Conservation (phyloP, 176 grass and related monocot species). For the Eragrostis nindensis region DNA sequence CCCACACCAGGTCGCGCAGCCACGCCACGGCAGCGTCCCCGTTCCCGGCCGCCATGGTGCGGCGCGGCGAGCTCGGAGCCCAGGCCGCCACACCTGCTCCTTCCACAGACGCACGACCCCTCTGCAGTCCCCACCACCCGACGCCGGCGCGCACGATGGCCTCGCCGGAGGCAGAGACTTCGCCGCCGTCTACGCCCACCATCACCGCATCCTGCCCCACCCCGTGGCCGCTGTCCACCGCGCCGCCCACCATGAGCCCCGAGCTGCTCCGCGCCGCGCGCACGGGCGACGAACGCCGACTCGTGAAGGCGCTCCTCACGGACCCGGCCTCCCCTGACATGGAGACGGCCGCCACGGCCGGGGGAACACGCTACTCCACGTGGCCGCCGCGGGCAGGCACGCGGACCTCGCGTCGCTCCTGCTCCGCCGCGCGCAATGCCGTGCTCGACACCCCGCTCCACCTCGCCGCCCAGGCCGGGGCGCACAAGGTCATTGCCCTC, state of each 20-base stretch:
- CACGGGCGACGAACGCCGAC: constrained; percentile 46
- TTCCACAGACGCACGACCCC: background rate
- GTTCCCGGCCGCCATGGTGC: no score
- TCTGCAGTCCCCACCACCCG: background rate
- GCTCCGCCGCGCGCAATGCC: constrained; percentile 48
- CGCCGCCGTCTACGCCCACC: constrained; percentile 45
- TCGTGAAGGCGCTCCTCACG: constrained; percentile 62
- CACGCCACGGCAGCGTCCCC: no score
- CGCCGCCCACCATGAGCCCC: constrained; percentile 45
- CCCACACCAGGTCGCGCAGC: no score
- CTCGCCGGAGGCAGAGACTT: constrained; percentile 37
- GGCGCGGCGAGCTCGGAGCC: no score
- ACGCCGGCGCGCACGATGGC: constrained; percentile 32
- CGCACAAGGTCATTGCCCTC: constrained; percentile 40
- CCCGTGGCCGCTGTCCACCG: background rate
- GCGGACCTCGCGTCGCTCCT: constrained; percentile 36
- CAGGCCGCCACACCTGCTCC: no score
- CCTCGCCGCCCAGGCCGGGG: constrained; percentile 47
- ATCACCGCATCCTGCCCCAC: constrained; percentile 43
- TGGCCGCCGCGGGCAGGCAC: constrained; percentile 32
- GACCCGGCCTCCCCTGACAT: constrained; percentile 48
- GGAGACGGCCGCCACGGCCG: constrained; percentile 36
- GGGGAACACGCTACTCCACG: constrained; percentile 60
- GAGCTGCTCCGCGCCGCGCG: constrained; percentile 49
- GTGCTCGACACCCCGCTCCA: constrained; percentile 64